Evolutionary conservation across 192 early-diverging fungal species (phyloP), one percentile per base, ranked within the genome.

Genomic region (Entomortierella beljakovae): DNA sequence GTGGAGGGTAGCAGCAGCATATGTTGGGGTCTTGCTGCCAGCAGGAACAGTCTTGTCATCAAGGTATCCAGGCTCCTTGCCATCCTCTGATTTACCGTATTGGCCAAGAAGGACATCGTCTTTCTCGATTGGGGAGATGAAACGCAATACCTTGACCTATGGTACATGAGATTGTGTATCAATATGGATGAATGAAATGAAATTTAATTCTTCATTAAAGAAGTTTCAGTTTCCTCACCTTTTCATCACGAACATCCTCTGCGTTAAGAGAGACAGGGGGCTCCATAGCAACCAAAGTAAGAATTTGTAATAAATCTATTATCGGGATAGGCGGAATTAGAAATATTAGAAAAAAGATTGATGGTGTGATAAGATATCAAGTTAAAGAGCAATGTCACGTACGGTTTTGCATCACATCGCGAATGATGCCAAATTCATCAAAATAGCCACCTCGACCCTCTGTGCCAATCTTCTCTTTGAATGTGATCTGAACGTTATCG

Each of bases 371-470:
- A 46, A 46, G 6, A 40, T 13, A 6, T 40, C 13, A 38, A 38
- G 37, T 38, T 38, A 8, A 20, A 54, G 10, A 50, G 15, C 55
- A 64, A 6, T 6, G 26, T 11, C 6, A 82, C 84, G 68, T 84
- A 87, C 86, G 92, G 82, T 95, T 95, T 85, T 95, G 93, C 90
- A 93, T 91, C 49, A 99, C 97, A 72, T 99, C 97, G 63, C 97
- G 94, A 70, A 99, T 96, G 50, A 99, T 97, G 28, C 97, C 97
- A 87, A 97, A 98, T 84, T 97, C 96, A 77, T 99, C 96, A 91
- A 99, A 98, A 87, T 99, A 99, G 0, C 97, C 97, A 55, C 97
- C 97, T 49, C 97, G 92, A 26, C 97, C 97, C 82, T 97, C 92
- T 0, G 97, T 99, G 51, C 97, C 97, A 74, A 99, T 92, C 61